phyloP scores from a whole-genome alignment of 2,329 filamentous ascomycete species.

The Leptosphaerulina australis region DNA sequence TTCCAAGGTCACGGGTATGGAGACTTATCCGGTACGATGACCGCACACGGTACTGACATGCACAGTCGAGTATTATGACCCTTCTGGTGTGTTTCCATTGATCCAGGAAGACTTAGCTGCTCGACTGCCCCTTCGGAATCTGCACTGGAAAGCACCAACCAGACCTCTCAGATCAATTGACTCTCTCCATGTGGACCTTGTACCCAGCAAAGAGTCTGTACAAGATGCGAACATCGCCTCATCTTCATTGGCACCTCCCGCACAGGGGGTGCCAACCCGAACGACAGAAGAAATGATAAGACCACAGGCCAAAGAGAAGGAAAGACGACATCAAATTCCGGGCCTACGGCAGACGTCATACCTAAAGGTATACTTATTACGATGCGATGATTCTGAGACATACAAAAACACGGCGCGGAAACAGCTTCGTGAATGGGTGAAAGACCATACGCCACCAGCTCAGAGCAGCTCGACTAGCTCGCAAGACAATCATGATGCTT shows the following conservation, averaged over 20 bases:
- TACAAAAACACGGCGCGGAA: slow-evolving; percentile 83
- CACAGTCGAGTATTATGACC: slow-evolving; percentile 94
- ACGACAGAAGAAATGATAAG: slow-evolving; percentile 37
- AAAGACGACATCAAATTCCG: slow-evolving; percentile 90
- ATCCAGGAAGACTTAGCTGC: slow-evolving; percentile 77
- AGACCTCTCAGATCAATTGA: slow-evolving; percentile 92
- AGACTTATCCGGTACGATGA: slow-evolving; percentile 10
- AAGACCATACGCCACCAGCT: slow-evolving; percentile 66
- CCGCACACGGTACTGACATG: slow-evolving; percentile 27
- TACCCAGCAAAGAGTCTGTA: slow-evolving; percentile 63
- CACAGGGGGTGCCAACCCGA: slow-evolving; percentile 26
- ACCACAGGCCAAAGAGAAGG: slow-evolving; percentile 46
- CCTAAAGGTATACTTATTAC: slow-evolving; percentile 84
- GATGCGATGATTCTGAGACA: slow-evolving; percentile 93
- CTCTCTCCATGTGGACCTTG: slow-evolving; percentile 86
- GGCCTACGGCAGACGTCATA: slow-evolving; percentile 92
- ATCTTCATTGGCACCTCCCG: slow-evolving; percentile 27
- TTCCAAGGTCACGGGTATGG: slow-evolving; percentile 59
- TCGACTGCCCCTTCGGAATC: slow-evolving; percentile 83
- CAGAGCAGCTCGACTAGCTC: slow-evolving; percentile 64
- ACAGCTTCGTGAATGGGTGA: slow-evolving; percentile 89
- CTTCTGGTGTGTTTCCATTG: slow-evolving; percentile 83
- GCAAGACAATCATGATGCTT: slow-evolving; percentile 93
- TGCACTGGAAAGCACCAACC: slow-evolving; percentile 96
- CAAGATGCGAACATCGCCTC: slow-evolving; percentile 45